phyloP scores from a whole-genome alignment of 2,329 filamentous ascomycete genomes.

The Colletotrichum tropicicola region DNA sequence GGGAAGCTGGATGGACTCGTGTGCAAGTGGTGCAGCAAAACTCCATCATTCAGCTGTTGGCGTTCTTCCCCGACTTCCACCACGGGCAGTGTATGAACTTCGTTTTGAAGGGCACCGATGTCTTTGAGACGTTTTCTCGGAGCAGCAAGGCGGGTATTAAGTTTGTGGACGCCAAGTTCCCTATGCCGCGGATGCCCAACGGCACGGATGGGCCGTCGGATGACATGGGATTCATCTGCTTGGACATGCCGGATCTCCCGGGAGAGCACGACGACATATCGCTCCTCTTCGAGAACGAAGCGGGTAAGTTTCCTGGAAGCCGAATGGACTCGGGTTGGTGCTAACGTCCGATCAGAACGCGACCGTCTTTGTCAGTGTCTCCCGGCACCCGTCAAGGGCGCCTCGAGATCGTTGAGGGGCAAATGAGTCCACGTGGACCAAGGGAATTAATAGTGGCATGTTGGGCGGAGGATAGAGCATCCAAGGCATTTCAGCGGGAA shows the following conservation, averaged over 20 bases:
- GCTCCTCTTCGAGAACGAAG: constrained; percentile 82
- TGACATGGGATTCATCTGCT: constrained; percentile 79
- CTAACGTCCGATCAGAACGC: constrained; percentile 52
- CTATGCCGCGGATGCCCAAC: constrained; percentile 72
- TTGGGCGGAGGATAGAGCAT: constrained; percentile 1
- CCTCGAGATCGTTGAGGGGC: constrained; percentile 41
- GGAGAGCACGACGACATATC: constrained; percentile 93
- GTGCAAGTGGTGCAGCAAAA: constrained; percentile 83
- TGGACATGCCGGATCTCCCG: constrained; percentile 89
- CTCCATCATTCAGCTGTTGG: constrained; percentile 79
- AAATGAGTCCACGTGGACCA: constrained; percentile 17
- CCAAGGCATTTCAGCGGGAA: constrained; percentile 20
- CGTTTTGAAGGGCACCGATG: constrained; percentile 82
- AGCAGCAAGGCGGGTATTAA: constrained; percentile 76
- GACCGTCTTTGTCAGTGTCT: constrained; percentile 61
- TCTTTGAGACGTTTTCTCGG: constrained; percentile 75
- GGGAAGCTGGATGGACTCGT: constrained; percentile 83
- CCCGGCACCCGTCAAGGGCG: constrained; percentile 65
- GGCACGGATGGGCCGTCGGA: constrained; percentile 60
- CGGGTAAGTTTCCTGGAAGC: constrained; percentile 65
- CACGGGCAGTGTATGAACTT: constrained; percentile 93
- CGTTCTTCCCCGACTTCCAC: constrained; percentile 88
- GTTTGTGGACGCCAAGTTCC: constrained; percentile 91
- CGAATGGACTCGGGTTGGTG: neutral
- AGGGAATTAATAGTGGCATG: neutral